Base-by-base conservation (phyloP, 78 protist species). In the Chrysochromulina tobinii region DNA sequence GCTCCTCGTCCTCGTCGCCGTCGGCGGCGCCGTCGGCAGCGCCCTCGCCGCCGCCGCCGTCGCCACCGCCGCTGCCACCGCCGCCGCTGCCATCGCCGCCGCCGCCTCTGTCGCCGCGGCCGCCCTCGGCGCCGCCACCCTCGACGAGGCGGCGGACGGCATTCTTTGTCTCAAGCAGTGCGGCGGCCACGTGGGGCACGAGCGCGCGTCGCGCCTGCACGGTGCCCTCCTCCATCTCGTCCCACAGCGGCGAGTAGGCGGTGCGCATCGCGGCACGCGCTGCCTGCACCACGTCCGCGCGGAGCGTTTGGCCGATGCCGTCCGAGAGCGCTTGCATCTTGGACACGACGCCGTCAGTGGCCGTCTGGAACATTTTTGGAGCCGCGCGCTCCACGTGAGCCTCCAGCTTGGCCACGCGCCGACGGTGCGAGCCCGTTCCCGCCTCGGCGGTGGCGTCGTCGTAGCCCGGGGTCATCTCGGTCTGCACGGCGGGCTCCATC, bases 351-450 rank as follows among this genome's bases (percentile, higher is more conserved):
- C 51, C 79, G 51, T 12, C 79, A 3, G 79, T 5, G 14, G 79
- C 79, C 18, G 5, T 51, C 1, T 3, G 14, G 12, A 59, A 83
- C 88, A 83, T 83, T 0, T 20, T 2, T 0, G 14, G 14, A 3
- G 53, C 54, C 51, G 20, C 11, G 50, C 21, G 14, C 27, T 54
- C 51, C 0, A n/a, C 54, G 57, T 85, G 89, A 0, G 1, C 5
- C 57, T 85, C 73, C 75, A 85, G n/a, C 48, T 38, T 9, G 38
- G 15, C 89, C 27, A n/a, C 54, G n/a, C 89, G 89, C 59, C 89
- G 69, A 17, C 55, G 72, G 67, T 85, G 89, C 75, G 89, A 85
- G 73, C 89, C 89, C 17, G n/a, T 7, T 14, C 89, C 89, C n/a
- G 50, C 5, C 73, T 85, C 89, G 15, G 69, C 89, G 21, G 20